phyloP scores from a whole-genome alignment of 306 rosid species.

The Ammopiptanthus mongolicus region DNA sequence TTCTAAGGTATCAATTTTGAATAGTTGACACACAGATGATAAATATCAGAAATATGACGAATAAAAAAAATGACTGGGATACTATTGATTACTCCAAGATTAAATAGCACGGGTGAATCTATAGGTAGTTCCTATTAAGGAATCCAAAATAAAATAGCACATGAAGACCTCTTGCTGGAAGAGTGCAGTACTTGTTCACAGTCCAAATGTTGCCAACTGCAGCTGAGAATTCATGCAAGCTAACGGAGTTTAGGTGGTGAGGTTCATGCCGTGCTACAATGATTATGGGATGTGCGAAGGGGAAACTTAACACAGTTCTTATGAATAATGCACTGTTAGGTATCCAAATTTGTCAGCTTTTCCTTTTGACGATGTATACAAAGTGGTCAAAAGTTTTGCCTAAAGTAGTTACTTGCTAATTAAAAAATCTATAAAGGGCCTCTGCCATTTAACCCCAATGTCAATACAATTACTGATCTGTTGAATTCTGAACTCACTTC shows the following conservation, averaged over 20 bases:
- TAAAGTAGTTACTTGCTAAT: neutral
- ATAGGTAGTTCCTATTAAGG: neutral
- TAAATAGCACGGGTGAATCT: neutral
- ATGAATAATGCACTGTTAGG: neutral
- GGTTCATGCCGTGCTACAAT: neutral
- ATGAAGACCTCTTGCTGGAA: neutral
- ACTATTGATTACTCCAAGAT: neutral
- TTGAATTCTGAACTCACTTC: neutral
- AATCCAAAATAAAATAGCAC: slow-evolving; percentile 8
- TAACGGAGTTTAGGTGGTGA: slow-evolving; percentile 1
- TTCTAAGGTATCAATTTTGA: neutral
- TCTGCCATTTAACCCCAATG: neutral
- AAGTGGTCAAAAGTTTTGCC: neutral
- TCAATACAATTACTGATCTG: neutral
- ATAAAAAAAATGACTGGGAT: neutral
- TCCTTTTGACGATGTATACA: neutral
- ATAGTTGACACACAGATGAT: neutral
- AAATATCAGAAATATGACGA: neutral
- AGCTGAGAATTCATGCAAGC: slow-evolving; percentile 3
- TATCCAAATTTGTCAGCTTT: slow-evolving; percentile 1
- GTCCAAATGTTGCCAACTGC: slow-evolving; percentile 4
- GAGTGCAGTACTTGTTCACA: neutral
- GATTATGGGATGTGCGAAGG: neutral
- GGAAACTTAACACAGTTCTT: slow-evolving; percentile 12
- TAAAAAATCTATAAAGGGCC: neutral